phyloP scores from a whole-genome alignment of 2,329 filamentous ascomycete genomes.

The Aspergillus aculeatus region DNA sequence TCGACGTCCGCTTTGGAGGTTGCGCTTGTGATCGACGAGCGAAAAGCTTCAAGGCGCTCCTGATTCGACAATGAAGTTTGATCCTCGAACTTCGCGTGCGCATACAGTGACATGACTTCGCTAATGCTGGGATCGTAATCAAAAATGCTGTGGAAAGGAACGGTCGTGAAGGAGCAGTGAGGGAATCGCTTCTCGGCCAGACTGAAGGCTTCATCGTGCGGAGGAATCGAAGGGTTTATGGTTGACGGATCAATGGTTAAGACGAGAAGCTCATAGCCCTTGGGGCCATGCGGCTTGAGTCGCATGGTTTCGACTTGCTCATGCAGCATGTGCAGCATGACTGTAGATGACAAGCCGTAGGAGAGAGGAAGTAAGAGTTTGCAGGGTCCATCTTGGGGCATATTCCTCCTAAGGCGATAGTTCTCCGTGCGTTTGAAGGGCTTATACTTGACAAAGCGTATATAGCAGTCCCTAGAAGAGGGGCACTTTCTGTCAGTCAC shows the following conservation, averaged over 20 bases:
- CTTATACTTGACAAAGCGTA: conserved; percentile 74
- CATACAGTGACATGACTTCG: conserved; percentile 34
- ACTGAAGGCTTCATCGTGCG: conserved; percentile 37
- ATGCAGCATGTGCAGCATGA: conserved; percentile 73
- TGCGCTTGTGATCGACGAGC: conserved; percentile 65
- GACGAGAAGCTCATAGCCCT: conserved; percentile 63
- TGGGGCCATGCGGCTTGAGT: conserved; percentile 58
- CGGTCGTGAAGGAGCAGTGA: conserved; percentile 60
- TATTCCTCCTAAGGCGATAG: conserved; percentile 52
- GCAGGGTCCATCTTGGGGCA: conserved; percentile 43
- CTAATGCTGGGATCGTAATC: conserved; percentile 37
- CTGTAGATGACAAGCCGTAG: conserved; percentile 76
- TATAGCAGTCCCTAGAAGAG: conserved; percentile 66
- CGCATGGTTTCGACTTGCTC: conserved; percentile 66
- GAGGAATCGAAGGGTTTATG: conserved; percentile 18
- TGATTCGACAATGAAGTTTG: conserved; percentile 33
- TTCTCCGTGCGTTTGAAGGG: conserved; percentile 73
- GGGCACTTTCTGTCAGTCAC: background rate
- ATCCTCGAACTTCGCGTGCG: conserved; percentile 26
- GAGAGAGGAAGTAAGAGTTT: conserved; percentile 77
- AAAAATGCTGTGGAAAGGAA: conserved; percentile 66
- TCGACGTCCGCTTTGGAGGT: conserved; percentile 75
- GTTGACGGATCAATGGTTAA: conserved; percentile 44
- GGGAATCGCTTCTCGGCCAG: conserved; percentile 62
- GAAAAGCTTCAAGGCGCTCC: conserved; percentile 54